Conservation (phyloP, 768 basidiomycete species). For the Mycena metata region DNA sequence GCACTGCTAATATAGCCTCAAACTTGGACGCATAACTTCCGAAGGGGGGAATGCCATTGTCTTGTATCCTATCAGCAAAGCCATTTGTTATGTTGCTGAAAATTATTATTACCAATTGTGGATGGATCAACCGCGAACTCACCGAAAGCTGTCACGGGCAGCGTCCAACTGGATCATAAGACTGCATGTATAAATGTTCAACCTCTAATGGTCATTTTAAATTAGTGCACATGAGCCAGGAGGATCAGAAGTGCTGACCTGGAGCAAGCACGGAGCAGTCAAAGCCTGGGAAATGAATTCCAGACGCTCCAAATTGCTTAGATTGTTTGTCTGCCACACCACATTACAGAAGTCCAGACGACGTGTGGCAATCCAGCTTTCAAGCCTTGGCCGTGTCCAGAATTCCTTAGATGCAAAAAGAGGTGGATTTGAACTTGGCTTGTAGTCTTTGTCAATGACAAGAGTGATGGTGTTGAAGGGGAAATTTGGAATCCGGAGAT, state of each 20-base stretch:
- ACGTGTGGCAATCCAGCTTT: neutral
- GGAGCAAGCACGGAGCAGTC: neutral
- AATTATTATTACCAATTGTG: no score
- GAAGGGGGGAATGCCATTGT: no score
- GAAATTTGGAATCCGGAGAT: neutral
- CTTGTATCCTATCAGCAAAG: no score
- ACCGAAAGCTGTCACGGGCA: no score
- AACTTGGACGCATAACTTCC: no score
- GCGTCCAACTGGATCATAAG: no score
- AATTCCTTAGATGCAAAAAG: slow-evolving; percentile 5
- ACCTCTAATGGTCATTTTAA: no score
- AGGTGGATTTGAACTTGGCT: no score
- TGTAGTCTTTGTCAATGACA: neutral
- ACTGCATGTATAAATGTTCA: no score
- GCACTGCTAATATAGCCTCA: no score
- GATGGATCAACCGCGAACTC: no score
- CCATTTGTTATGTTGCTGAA: no score
- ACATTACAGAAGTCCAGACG: neutral
- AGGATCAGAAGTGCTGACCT: slow-evolving; percentile 11
- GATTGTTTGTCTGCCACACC: neutral
- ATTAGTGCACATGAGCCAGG: neutral
- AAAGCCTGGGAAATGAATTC: neutral
- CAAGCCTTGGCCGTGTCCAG: slow-evolving; percentile 1
- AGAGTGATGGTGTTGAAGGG: neutral
- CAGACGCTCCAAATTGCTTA: neutral